phyloP scores from a whole-genome alignment of 2,329 filamentous ascomycete species.

The Venturia carpophila region DNA sequence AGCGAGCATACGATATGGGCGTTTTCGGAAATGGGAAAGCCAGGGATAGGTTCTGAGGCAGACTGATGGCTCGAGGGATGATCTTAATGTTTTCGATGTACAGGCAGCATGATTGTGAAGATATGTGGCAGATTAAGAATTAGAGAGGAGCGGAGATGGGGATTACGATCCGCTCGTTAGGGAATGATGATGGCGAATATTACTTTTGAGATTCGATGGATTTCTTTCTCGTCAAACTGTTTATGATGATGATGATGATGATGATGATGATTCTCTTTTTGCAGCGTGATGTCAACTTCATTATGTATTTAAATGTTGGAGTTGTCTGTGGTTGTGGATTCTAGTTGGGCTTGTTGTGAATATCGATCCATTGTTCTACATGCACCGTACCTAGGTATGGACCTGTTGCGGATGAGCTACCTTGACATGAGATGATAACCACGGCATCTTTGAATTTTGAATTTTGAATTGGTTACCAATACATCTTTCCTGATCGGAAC shows the following conservation, averaged over 20 bases:
- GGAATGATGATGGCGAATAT: not conserved
- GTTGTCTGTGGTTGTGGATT: not conserved
- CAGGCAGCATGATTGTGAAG: not conserved
- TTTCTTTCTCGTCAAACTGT: no score
- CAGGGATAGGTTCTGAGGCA: not conserved
- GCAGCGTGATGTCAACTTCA: not conserved
- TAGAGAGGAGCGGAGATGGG: no score
- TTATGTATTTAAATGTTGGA: not conserved
- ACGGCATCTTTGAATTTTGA: no score
- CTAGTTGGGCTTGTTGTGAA: not conserved
- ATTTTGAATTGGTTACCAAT: no score
- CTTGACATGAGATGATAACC: no score
- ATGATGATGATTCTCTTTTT: not conserved
- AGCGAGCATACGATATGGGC: conserved; percentile 1
- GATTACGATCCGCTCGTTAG: not conserved
- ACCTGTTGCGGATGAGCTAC: no score
- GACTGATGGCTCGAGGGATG: not conserved
- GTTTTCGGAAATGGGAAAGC: not conserved
- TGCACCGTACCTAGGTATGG: no score
- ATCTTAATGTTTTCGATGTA: not conserved
- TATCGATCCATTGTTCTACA: no score
- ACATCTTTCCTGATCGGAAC: no score
- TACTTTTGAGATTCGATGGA: not conserved
- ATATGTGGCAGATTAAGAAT: not conserved
- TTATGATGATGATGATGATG: no score